Evolutionary conservation across 305 asterid species (phyloP), one percentile per base, ranked within the genome.

Genomic region (Fraxinus angustifolia): DNA sequence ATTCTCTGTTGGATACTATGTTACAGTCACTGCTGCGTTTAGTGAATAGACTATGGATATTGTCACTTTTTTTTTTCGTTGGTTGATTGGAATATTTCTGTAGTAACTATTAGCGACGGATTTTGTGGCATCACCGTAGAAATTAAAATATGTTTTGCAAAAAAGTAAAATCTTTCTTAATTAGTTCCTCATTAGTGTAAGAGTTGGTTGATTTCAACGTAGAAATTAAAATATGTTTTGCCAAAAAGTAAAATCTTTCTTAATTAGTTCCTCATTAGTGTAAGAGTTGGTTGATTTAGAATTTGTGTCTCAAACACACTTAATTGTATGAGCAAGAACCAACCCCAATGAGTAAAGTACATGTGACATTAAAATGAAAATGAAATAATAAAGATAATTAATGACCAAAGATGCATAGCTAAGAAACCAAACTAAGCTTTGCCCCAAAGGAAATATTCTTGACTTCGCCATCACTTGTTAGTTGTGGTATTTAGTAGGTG

Each of bases 1-100:
- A 0, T 89, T 93, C 50, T 86, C 97, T 7, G 94, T 90, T 38
- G 98, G 96, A 0, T 94, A 93, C 78, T 92, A 84, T 83, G 93
- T 90, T 33, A 94, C 97, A 12, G 68, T 94, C 67, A 88, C 92
- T 62, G 83, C 97, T 33, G 73, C 88, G 53, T 45, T 80, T 48
- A 67, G 17, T 4, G 73, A 67, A 28, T 67, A 67, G 73, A 17
- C 73, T 3, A 67, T 56, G 8, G 1, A 3, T 65, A 8, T 65
- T 3, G 16, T 65, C 1, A 65, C 23, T 50, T n/a, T 12, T 12
- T 0, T 5, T 14, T n/a, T 3, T 3, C 6, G 56, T 45, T 45
- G 5, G 5, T 45, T 12, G 56, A 14, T 12, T 3, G 56, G 56
- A 45, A 45, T 45, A 45, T 45, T 45, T 14, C 53, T 14, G 56